These are phyloP conservation scores for Schizosaccharomyces japonicus DNA, from an alignment of 805 yeast species.

Conservation along the genomic window DNA sequence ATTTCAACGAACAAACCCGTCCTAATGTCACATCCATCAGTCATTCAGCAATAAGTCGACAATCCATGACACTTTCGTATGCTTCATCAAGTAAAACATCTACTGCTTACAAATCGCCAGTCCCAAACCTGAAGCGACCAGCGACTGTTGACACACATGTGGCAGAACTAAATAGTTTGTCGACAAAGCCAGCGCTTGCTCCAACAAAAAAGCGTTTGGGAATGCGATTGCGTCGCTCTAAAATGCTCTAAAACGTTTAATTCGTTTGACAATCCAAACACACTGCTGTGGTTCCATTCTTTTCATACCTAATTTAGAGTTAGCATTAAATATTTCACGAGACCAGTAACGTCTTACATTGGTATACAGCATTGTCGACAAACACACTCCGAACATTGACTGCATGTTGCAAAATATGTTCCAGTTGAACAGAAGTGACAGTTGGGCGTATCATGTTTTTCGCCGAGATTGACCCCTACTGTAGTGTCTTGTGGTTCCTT, in stretches of 20 bases:
- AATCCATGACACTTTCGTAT: too few species aligned
- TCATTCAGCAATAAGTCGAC: background rate
- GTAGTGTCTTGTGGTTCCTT: too few species aligned
- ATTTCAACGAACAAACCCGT: too few species aligned
- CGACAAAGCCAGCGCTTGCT: background rate
- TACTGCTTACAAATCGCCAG: too few species aligned
- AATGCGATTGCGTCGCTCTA: background rate
- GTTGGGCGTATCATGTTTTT: background rate
- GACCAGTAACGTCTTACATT: background rate
- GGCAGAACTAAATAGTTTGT: background rate
- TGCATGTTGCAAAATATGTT: background rate
- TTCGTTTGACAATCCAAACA: background rate
- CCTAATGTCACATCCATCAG: background rate
- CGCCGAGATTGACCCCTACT: background rate
- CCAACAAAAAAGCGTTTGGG: background rate
- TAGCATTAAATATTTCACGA: too few species aligned
- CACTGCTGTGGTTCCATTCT: background rate
- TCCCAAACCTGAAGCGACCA: background rate
- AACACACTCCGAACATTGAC: background rate
- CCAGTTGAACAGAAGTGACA: background rate
- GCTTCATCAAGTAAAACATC: too few species aligned
- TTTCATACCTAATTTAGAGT: background rate
- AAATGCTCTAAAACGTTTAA: background rate
- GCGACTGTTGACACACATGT: background rate
- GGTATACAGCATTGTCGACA: background rate